Percentiles rank a stretch among this genome's conserved stretches.
These are phyloP conservation scores for Rhodomyrtus psidioides DNA, from an alignment of 441 rosid genomes.

Conservation along the genomic window DNA sequence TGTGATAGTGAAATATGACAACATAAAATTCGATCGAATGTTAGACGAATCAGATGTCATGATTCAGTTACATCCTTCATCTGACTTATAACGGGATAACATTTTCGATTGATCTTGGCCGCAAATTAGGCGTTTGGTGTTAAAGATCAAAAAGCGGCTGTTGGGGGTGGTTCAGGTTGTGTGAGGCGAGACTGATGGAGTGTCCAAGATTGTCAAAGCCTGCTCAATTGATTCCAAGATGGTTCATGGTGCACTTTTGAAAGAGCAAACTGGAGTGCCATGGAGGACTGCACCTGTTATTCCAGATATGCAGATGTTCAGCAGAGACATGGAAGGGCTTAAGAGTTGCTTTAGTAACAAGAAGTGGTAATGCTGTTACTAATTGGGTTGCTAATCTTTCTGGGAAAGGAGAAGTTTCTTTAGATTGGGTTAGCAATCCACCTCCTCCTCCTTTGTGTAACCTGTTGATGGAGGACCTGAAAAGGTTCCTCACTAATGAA, in stretches of 20 bases:
- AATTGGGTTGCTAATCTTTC: background rate
- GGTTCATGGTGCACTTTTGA: background rate
- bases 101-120: background rate
- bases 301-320: background rate
- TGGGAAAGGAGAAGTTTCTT: background rate
- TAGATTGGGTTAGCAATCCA: background rate
- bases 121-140: background rate
- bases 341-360: background rate
- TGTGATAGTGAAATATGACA: background rate
- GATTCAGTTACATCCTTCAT: fast-evolving
- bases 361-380: background rate
- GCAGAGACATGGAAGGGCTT: background rate
- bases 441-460: background rate
- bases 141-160: too few species aligned
- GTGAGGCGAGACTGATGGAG: background rate
- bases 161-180: background rate
- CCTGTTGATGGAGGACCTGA: background rate
- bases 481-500: background rate
- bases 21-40: background rate
- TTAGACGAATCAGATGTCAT: too few species aligned
- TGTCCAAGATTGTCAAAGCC: background rate
- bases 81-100: fast-evolving
- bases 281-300: background rate
- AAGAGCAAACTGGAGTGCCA: background rate
- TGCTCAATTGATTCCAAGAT: background rate